Evolutionary conservation across 2,329 filamentous ascomycete genomes (phyloP), one percentile per base, ranked within the genome.

Genomic region (Xylariaceae sp.): DNA sequence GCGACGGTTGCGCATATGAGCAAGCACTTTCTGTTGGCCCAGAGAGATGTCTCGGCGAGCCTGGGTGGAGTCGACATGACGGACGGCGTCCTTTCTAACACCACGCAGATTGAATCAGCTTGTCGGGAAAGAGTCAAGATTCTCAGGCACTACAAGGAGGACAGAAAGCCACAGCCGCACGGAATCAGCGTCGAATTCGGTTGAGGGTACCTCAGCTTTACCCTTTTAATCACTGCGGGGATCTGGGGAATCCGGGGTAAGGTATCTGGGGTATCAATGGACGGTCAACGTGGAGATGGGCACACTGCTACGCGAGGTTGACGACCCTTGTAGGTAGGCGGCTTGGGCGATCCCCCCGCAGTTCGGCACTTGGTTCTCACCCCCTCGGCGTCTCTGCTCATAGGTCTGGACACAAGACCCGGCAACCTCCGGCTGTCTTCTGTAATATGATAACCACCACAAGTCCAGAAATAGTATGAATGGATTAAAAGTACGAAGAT

Each of bases 1-100:
- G 66, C 61, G 6, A 70, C 63, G 11, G 61, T 52, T 29, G 57
- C 60, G 46, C 66, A 69, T 38, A 68, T 63, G 8, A 57, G 26
- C 10, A 70, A 53, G 36, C 66, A 69, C 59, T 64, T 68, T 33
- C 57, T 40, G 39, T 68, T 60, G 14, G 50, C 48, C 56, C 56
- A 60, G 15, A 59, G 46, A 14, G 57, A 59, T 7, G 52, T 59
- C 34, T 59, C 55, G 12, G 50, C 47, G 25, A 56, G 42, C 13
- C 49, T 39, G 4, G 42, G 35, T 4, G 33, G 9, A 6, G 39
- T 28, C 6, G 40, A 32, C 50, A 53, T 56, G 23, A 27, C 37
- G 29, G 13, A 27, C 37, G 29, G 13, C 10, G 8, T 11, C 15
- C 31, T 7, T 23, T 7, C 7, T 7, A 23, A 7, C 7, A 12